Conservation (phyloP, 306 rosid genomes). For the Cucumis sativus region Cucumber_9930_V3 NC_026655.2:28683501-28684000, state of each 20-base stretch:
- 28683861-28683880: neutral
- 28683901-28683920: constrained; percentile 10
- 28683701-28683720: neutral
- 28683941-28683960: neutral
- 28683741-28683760: neutral
- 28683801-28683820: constrained; percentile 25
- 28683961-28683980: constrained; percentile 8
- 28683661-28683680: neutral
- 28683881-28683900: neutral
- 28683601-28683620: neutral
- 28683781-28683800: constrained; percentile 13
- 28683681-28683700: neutral
- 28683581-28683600: neutral
- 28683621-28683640: neutral
- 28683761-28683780: neutral
- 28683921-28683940: constrained; percentile 1
- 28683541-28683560: constrained; percentile 11
- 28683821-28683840: neutral
- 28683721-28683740: constrained; percentile 2
- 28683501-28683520: neutral
- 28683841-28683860: neutral
- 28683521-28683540: neutral
- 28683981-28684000: neutral
- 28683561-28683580: constrained; percentile 3
- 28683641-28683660: neutral